phyloP scores from a whole-genome alignment of 1,284 basidiomycete genomes.

The Marasmius tenuissimus region DNA sequence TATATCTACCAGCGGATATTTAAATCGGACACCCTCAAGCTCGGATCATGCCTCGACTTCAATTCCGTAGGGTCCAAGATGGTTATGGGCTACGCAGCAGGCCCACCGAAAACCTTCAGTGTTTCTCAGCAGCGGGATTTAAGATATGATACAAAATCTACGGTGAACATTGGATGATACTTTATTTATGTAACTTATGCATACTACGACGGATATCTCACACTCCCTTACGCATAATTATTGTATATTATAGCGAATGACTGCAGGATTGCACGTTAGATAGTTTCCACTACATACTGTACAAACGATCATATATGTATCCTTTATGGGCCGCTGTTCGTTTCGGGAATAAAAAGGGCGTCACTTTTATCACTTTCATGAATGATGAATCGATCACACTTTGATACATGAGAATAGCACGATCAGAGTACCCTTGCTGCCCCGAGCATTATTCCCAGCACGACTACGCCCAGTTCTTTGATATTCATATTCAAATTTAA shows the following conservation, averaged over 20 bases:
- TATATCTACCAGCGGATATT: conserved; percentile 60
- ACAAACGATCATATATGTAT: neutral
- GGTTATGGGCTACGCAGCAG: conserved; percentile 39
- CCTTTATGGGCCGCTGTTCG: neutral
- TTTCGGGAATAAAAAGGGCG: neutral
- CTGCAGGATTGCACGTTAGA: neutral
- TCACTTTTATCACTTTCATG: neutral
- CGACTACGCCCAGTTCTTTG: neutral
- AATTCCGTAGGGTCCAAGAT: conserved; percentile 42
- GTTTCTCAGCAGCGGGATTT: conserved; percentile 4
- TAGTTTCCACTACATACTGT: neutral
- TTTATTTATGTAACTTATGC: neutral
- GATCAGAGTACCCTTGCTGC: neutral
- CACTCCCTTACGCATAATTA: neutral
- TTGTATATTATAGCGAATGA: neutral
- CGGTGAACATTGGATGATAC: conserved; percentile 8
- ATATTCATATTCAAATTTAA: neutral
- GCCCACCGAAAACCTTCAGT: conserved; percentile 11
- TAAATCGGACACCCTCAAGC: conserved; percentile 58
- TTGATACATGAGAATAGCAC: neutral
- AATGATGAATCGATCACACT: neutral
- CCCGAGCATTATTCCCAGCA: neutral
- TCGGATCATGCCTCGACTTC: conserved; percentile 55
- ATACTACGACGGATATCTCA: neutral
- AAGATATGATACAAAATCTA: conserved; percentile 5